phyloP scores from a whole-genome alignment of 305 asterid genomes.

The Fraxinus ornus region DNA sequence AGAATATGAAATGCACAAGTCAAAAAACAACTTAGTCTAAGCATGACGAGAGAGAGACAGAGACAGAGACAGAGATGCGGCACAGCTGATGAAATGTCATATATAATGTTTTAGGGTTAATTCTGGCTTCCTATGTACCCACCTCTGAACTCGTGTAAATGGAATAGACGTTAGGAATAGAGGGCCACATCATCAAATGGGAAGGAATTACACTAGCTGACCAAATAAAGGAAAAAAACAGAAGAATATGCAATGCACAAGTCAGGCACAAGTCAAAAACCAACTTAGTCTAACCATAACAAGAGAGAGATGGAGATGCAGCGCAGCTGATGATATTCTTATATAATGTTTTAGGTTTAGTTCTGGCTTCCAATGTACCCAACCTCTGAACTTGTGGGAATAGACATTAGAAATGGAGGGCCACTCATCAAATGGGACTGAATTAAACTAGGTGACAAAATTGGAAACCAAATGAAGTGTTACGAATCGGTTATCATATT shows the following conservation, averaged over 20 bases:
- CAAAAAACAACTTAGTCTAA: not conserved
- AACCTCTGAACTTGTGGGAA: not conserved
- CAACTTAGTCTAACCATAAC: not conserved
- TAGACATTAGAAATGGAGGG: not conserved
- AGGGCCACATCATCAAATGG: too few species aligned
- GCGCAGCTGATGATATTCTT: too few species aligned
- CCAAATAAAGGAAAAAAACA: not conserved
- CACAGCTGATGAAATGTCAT: too few species aligned
- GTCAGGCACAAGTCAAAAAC: not conserved
- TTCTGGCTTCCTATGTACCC: too few species aligned
- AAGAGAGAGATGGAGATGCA: not conserved
- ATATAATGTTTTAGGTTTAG: not conserved
- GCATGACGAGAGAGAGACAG: not conserved
- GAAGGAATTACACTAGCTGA: too few species aligned
- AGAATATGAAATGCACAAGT: not conserved
- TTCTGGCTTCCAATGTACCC: not conserved
- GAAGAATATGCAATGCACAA: not conserved
- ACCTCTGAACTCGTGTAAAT: too few species aligned
- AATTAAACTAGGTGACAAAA: not conserved
- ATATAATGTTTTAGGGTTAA: too few species aligned
- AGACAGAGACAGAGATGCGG: too few species aligned
- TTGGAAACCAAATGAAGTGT: not conserved
- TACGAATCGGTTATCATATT: not conserved
- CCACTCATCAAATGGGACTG: not conserved
- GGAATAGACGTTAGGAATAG: too few species aligned